A percentile compares a stretch with the other conserved stretches of the same genome.
These are phyloP conservation scores for Mycena kentingensis DNA, from an alignment of 768 basidiomycete genomes.

Conservation along the genomic window DNA sequence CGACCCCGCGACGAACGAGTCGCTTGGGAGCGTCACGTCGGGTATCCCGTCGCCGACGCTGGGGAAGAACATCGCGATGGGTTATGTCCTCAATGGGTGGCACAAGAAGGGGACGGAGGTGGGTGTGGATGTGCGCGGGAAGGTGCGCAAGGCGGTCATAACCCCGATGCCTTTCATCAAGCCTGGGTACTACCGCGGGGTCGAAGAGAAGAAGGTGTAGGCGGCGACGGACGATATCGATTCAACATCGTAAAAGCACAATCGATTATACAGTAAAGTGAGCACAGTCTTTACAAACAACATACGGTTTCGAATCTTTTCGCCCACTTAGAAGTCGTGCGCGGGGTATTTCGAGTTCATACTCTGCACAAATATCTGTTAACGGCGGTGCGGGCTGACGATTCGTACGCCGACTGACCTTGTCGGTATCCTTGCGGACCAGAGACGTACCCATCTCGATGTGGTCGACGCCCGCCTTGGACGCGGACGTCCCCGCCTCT, in stretches of 20 bases:
- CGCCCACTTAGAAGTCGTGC: too few species aligned
- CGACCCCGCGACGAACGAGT: constrained; percentile 51
- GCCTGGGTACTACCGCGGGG: constrained; percentile 78
- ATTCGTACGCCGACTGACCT: too few species aligned
- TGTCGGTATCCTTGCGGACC: too few species aligned
- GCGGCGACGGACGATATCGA: neutral
- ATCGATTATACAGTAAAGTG: neutral
- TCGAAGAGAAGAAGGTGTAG: constrained; percentile 1
- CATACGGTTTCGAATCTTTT: too few species aligned
- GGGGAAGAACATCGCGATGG: constrained; percentile 95
- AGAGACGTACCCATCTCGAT: too few species aligned
- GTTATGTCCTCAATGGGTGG: constrained; percentile 75
- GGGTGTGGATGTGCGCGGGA: constrained; percentile 81
- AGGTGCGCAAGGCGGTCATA: constrained; percentile 71
- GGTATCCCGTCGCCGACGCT: constrained; percentile 94
- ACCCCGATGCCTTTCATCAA: constrained; percentile 88
- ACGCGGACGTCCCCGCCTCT: too few species aligned
- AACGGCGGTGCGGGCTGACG: too few species aligned
- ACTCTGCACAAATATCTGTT: too few species aligned
- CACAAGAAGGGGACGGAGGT: constrained; percentile 92
- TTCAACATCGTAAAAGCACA: neutral
- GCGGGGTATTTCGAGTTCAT: too few species aligned
- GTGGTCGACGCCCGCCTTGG: too few species aligned
- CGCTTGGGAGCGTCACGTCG: constrained; percentile 79
- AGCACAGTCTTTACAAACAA: too few species aligned